Conservation (phyloP, 2,329 filamentous ascomycete genomes). For the Penicillium olsonii region DNA sequence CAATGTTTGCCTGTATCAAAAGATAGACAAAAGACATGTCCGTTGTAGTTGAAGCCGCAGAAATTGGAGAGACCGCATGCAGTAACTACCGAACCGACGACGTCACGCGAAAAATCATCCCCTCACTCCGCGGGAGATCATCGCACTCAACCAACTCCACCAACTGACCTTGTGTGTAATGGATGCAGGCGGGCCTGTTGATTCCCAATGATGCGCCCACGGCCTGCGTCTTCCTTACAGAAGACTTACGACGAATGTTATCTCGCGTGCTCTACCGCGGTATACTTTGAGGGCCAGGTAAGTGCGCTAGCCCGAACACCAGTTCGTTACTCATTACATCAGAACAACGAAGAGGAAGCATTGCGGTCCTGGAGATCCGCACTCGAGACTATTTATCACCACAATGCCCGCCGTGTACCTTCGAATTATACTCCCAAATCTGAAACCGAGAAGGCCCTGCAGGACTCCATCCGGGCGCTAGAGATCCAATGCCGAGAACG, state of each 20-base stretch:
- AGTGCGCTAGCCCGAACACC: constrained; percentile 15
- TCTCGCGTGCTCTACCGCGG: constrained; percentile 88
- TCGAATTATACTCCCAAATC: constrained; percentile 69
- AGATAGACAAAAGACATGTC: not conserved
- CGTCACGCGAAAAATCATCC: constrained; percentile 35
- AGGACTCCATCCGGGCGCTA: constrained; percentile 77
- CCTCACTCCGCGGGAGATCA: constrained; percentile 25
- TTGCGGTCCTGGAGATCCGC: constrained; percentile 87
- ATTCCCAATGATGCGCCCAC: constrained; percentile 53
- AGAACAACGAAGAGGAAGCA: constrained; percentile 91
- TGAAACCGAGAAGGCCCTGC: constrained; percentile 80
- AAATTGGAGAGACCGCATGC: constrained; percentile 22
- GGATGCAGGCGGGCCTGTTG: constrained; percentile 23
- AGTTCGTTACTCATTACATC: constrained; percentile 20
- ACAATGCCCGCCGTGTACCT: constrained; percentile 74
- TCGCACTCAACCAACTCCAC: constrained; percentile 19
- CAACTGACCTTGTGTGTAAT: constrained; percentile 22
- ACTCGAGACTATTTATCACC: constrained; percentile 83
- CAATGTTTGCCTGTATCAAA: not conserved
- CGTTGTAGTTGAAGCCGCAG: no score
- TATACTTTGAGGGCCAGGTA: constrained; percentile 94
- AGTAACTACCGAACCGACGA: constrained; percentile 28
- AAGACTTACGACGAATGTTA: constrained; percentile 98
- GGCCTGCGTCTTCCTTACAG: constrained; percentile 74
- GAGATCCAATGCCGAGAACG: constrained; percentile 92